These are phyloP conservation scores for Starmera amethionina DNA, from an alignment of 805 yeast species.

Conservation along the genomic window DNA sequence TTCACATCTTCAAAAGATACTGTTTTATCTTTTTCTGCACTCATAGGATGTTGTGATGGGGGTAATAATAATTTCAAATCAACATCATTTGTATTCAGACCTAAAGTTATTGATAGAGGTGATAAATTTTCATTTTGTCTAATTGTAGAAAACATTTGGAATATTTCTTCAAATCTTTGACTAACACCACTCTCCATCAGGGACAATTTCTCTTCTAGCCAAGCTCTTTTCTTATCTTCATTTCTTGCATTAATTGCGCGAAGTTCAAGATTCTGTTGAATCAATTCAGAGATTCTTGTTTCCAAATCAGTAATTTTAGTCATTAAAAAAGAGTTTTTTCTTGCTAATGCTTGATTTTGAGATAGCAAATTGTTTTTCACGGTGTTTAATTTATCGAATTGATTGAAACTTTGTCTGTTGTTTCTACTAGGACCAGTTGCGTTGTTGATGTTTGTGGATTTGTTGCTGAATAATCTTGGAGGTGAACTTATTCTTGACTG, in stretches of 20 bases:
- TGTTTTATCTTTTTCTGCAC: slow-evolving; percentile 10
- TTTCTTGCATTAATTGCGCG: slow-evolving; percentile 25
- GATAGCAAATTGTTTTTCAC: slow-evolving; percentile 18
- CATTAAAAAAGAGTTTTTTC: slow-evolving; percentile 43
- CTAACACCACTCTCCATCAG: slow-evolving; percentile 32
- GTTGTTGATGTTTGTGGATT: neutral
- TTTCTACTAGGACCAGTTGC: neutral
- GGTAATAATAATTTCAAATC: slow-evolving; percentile 2
- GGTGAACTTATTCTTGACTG: slow-evolving; percentile 6
- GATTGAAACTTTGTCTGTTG: neutral
- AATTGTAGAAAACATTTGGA: slow-evolving; percentile 30
- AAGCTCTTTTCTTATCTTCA: slow-evolving; percentile 20
- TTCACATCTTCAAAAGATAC: slow-evolving; percentile 16
- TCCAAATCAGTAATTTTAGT: slow-evolving; percentile 45
- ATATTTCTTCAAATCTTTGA: slow-evolving; percentile 34
- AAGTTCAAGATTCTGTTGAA: slow-evolving; percentile 37
- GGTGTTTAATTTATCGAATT: neutral
- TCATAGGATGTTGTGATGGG: slow-evolving; percentile 2
- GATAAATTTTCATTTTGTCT: slow-evolving; percentile 31
- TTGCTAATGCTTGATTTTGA: slow-evolving; percentile 49
- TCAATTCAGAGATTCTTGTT: slow-evolving; percentile 35
- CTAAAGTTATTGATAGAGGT: slow-evolving; percentile 3
- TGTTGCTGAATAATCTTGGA: slow-evolving; percentile 3
- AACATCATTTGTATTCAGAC: neutral
- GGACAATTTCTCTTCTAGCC: slow-evolving; percentile 27